Base-by-base conservation (phyloP, 768 basidiomycete species). In the Leccinum ochraceum region DNA sequence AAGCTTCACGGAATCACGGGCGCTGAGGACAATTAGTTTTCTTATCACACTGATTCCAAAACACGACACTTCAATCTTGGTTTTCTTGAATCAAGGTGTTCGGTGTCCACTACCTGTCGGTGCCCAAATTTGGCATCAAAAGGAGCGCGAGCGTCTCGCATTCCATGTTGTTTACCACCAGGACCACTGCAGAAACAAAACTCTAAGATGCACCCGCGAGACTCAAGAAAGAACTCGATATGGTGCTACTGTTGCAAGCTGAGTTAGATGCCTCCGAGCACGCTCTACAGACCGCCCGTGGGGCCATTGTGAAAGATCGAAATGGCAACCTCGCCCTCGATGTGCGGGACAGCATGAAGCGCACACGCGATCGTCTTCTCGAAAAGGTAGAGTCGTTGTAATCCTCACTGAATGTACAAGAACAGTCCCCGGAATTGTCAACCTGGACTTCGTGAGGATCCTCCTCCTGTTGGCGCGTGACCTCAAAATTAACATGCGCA, bases 401-500 rank as follows among this genome's bases (percentile, higher is more conserved):
- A n/a, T 42, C 63, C 0, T 63, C 61, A 1, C 56, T 61, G 1
- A 63, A 63, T 28, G 28, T 61, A 2, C 48, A 53, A 13, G 37
- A 56, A 4, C 46, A 42, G 17, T 63, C 61, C 20, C 56, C 60
- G 1, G 55, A 63, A 39, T 17, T 61, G 20, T 63, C 39, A 49
- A 49, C 17, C 52, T 63, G 3, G 55, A 63, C 16, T 63, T 63
- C 11, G 36, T 63, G 2, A 7, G 3, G 4, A 48, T 39, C 3
- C 61, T 39, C 3, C 52, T 63, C 6, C 49, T 63, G 9, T 9
- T 54, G 61, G 56, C 53, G 4, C 53, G 63, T 0, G 66, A 72
- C 36, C 59, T 71, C 4, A 73, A 71, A 48, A 72, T 69, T 8
- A 67, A 68, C 54, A 67, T 73, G 6, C 54, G 67, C 0, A 69